Conservation (phyloP, 352 stramenopile species). For the Pythium aquatile region DNA sequence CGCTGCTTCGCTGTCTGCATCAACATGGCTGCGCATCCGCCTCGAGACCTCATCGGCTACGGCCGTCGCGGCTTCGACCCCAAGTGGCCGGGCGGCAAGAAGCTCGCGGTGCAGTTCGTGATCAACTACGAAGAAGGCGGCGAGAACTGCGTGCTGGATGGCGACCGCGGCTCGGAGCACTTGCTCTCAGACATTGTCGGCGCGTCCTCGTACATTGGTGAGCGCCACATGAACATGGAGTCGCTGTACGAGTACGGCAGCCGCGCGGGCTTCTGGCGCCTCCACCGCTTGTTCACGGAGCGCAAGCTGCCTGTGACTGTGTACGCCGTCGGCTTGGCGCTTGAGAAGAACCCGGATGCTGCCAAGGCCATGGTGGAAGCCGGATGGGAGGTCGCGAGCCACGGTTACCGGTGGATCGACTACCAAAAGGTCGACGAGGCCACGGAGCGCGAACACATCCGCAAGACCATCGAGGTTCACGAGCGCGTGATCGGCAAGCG, state of each 20-base stretch:
- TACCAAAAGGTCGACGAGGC: conserved; percentile 93
- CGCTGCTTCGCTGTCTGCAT: neutral
- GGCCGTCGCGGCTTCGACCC: conserved; percentile 64
- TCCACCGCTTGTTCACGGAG: conserved; percentile 90
- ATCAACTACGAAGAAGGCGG: conserved; percentile 97
- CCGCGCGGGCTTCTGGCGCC: conserved; percentile 92
- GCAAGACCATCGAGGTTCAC: conserved; percentile 90
- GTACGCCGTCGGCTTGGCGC: conserved; percentile 92
- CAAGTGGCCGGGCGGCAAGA: conserved; percentile 80
- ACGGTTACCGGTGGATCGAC: conserved; percentile 96
- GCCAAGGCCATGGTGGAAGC: conserved; percentile 91
- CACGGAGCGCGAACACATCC: conserved; percentile 92
- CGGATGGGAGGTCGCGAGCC: conserved; percentile 92
- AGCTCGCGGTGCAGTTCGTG: conserved; percentile 93
- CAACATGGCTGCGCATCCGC: conserved; percentile 17
- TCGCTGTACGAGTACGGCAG: conserved; percentile 96
- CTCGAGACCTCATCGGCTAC: conserved; percentile 89
- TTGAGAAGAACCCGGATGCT: conserved; percentile 93
- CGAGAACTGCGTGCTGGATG: conserved; percentile 92
- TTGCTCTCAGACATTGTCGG: conserved; percentile 93
- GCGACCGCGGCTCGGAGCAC: conserved; percentile 87
- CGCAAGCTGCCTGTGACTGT: conserved; percentile 91
- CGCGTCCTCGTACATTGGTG: conserved; percentile 58
- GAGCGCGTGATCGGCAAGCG: conserved; percentile 86
- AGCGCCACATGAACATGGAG: conserved; percentile 93